Percentiles rank a stretch among this genome's conserved stretches.
Conservation (phyloP, 2,329 filamentous ascomycete species). For the Cladophialophora psammophila region DNA sequence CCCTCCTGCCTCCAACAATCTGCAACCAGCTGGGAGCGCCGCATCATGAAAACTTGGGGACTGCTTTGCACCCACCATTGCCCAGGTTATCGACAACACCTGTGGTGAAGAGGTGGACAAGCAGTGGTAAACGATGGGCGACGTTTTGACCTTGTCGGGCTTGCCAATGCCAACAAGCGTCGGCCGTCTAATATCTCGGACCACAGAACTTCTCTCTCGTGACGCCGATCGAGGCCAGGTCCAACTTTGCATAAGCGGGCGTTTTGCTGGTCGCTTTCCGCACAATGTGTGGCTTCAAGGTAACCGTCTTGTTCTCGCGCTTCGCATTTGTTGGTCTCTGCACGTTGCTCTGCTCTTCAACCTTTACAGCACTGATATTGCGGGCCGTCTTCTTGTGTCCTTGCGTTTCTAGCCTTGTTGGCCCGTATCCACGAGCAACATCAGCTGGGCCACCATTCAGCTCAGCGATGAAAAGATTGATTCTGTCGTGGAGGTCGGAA, state of each 20-base stretch:
- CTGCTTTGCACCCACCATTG: conserved; percentile 17
- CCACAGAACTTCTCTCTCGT: conserved; percentile 23
- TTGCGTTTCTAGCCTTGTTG: neutral
- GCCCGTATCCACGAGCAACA: neutral
- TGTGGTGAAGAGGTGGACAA: conserved; percentile 34
- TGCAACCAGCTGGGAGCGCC: conserved; percentile 17
- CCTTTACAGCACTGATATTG: neutral
- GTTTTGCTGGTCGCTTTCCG: conserved; percentile 17
- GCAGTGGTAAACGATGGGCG: conserved; percentile 23
- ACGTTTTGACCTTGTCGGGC: conserved; percentile 25
- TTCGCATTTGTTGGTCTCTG: neutral
- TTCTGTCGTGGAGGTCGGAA: conserved; percentile 28
- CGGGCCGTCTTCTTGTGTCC: neutral
- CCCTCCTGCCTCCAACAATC: conserved; percentile 26
- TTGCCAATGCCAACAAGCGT: no score
- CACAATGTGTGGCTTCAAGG: conserved; percentile 23
- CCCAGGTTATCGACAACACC: conserved; percentile 19
- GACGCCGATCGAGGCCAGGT: conserved; percentile 27
- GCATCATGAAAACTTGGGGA: conserved; percentile 26
- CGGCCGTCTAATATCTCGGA: neutral
- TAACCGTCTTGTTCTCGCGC: conserved; percentile 8
- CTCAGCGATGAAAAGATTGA: conserved; percentile 21
- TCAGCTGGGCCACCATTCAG: conserved; percentile 10
- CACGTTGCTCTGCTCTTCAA: neutral
- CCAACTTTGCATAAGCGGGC: conserved; percentile 28